Evolutionary conservation across 306 rosid genomes (phyloP), one percentile per base, ranked within the genome.

Genomic region (Geum urbanum): DNA sequence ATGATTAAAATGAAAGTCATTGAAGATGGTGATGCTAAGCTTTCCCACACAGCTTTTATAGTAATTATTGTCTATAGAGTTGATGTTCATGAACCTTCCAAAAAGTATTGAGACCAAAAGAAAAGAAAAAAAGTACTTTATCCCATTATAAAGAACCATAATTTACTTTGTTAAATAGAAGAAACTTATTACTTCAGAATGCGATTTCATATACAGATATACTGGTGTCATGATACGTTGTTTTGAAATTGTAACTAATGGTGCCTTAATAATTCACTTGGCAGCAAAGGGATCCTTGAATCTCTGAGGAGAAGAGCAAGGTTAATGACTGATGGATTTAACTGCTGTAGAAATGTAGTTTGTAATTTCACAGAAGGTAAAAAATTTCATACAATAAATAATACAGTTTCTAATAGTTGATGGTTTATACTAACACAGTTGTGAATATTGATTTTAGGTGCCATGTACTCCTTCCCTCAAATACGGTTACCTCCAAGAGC

Each of bases 391-490:
- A 44, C 27, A 57, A 47, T 3, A 15, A 63, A 37, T 4, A 12
- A 19, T 49, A 49, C 27, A 3, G 39, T 5, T 60, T 72, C 60
- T 50, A 41, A 0, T 54, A 54, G 48, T 52, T 64, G 40, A 35
- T 44, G 46, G 55, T 52, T 71, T 19, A 15, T 57, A 63, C 41
- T 54, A 50, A 63, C 48, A 35, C 70, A 67, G 80, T 66, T 66
- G 22, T 15, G 60, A 51, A 77, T 65, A 48, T 77, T 76, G 67
- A 79, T 76, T 81, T 75, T 77, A 94, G 99, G 99, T 74, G 99
- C 99, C 57, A 94, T 94, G 99, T 94, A 94, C 74, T 94, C 99
- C 50, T 94, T 94, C 87, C 99, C 99, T 64, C 99, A 94, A 87
- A 79, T 94, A 64, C 79, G 85, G 67, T 76, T 94, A 78, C 99